Evolutionary conservation across 2,329 filamentous ascomycete genomes (phyloP), one percentile per base, ranked within the genome.

Genomic region (Aspergillus puulaauensis): DNA sequence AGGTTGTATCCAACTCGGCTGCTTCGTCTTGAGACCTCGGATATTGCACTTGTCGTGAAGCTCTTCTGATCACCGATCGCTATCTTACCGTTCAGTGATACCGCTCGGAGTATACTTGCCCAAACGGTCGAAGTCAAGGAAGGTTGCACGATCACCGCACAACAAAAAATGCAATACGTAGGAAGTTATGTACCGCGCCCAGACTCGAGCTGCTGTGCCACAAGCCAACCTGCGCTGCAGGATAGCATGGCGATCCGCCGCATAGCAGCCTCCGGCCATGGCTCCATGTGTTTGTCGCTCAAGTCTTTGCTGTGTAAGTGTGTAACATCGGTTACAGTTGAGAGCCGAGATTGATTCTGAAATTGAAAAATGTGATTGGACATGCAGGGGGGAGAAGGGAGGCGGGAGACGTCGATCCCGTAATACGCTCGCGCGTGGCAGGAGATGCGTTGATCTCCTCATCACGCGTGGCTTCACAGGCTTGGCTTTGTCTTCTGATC

Each of bases 281-380:
- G 27, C 39, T 50, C 58, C 54, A 60, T 60, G 55, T 57, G 58
- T 60, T 60, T 60, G 58, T 43, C 54, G 54, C 2, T 48, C 44
- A 15, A 50, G n/a, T 49, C 24, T 35, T 49, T 37, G 40, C 27
- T 55, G 58, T 56, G 58, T 46, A 55, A 37, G 35, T 37, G 12
- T 37, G 35, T 37, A 14, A 58, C 58, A 48, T 57, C 37, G 54
- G 27, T 40, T 44, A 40, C 31, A 43, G 40, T 33, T 21, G 23
- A 35, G 27, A 48, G 14, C 14, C 23, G 31, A 35, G 3, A 46
- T 33, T 50, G 49, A 47, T 9, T 15, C n/a, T 21, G 43, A 49
- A 52, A 57, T 53, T 12, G 9, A 55, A 37, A 31, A 49, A 52
- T 53, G 44, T 56, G 52, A 54, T 54, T 54, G 52, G 52, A 31